phyloP scores from a whole-genome alignment of 345 rosid species.

The Citrus australasica region DNA sequence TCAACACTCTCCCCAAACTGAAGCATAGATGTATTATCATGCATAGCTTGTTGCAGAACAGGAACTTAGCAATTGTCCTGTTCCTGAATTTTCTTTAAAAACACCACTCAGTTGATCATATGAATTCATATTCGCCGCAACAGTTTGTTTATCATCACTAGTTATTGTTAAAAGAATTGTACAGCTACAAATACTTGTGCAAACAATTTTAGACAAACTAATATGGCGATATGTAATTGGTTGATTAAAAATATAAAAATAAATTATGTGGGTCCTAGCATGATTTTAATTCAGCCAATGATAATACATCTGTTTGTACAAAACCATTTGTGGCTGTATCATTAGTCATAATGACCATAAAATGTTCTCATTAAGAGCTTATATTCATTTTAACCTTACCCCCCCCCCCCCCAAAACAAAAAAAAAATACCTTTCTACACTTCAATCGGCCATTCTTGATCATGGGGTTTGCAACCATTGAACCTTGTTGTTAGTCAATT shows the following conservation, averaged over 20 bases:
- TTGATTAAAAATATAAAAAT: too few species aligned
- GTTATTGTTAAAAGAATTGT: background rate
- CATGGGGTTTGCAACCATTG: background rate
- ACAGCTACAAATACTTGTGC: too few species aligned
- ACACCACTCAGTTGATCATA: background rate
- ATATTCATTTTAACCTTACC: background rate
- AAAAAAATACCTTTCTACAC: background rate
- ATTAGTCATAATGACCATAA: background rate
- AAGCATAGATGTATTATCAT: background rate
- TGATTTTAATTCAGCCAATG: too few species aligned
- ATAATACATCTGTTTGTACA: too few species aligned
- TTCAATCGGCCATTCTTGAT: background rate
- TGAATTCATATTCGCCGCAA: background rate
- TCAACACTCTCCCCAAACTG: background rate
- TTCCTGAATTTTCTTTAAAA: background rate
- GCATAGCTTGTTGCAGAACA: background rate
- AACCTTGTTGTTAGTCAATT: background rate
- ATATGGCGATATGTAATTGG: too few species aligned
- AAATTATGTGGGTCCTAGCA: too few species aligned
- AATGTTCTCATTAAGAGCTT: background rate
- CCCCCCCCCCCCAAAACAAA: too few species aligned
- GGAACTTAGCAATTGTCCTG: background rate
- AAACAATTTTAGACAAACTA: too few species aligned
- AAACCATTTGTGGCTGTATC: too few species aligned
- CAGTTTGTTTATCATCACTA: background rate